These are phyloP conservation scores for Trichocladium antarcticum DNA, from an alignment of 495 filamentous ascomycete species.

Conservation along the genomic window DNA sequence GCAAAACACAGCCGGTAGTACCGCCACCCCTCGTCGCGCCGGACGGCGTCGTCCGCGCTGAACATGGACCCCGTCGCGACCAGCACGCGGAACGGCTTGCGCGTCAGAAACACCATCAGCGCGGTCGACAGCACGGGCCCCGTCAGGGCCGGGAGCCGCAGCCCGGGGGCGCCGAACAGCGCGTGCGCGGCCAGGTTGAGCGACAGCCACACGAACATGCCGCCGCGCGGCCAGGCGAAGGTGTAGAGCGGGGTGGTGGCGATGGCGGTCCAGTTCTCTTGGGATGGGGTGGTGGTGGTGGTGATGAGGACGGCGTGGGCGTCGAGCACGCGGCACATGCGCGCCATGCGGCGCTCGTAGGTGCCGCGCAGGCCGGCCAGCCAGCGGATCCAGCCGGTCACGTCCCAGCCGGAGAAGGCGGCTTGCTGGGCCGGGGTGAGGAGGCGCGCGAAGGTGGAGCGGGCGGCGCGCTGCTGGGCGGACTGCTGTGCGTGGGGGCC, in stretches of 20 bases:
- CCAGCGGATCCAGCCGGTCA: constrained; percentile 83
- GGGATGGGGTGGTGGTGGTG: constrained; percentile 20
- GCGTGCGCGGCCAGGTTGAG: constrained; percentile 62
- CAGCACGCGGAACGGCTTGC: constrained; percentile 54
- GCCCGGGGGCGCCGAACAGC: constrained; percentile 32
- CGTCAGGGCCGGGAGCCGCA: constrained; percentile 17
- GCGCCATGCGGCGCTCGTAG: constrained; percentile 73
- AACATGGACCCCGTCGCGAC: constrained; percentile 62
- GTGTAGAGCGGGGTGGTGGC: constrained; percentile 57
- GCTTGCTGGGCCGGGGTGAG: constrained; percentile 18
- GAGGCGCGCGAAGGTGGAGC: constrained; percentile 17
- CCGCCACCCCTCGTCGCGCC: constrained; percentile 44
- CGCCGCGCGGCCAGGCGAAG: constrained; percentile 71
- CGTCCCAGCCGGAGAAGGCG: constrained; percentile 54
- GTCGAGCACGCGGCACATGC: constrained; percentile 61
- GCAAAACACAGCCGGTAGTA: constrained; percentile 79
- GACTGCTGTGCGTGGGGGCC: constrained; percentile 49
- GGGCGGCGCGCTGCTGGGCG: constrained; percentile 24
- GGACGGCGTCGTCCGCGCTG: constrained; percentile 47
- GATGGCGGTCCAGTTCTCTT: constrained; percentile 33
- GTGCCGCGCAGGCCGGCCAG: constrained; percentile 65
- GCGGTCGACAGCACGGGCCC: constrained; percentile 43
- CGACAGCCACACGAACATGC: constrained; percentile 86
- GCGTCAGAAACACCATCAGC: constrained; percentile 63
- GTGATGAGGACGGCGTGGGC: constrained; percentile 50